These are phyloP conservation scores for Suillus cothurnatus DNA, from an alignment of 768 basidiomycete species.

Conservation along the genomic window DNA sequence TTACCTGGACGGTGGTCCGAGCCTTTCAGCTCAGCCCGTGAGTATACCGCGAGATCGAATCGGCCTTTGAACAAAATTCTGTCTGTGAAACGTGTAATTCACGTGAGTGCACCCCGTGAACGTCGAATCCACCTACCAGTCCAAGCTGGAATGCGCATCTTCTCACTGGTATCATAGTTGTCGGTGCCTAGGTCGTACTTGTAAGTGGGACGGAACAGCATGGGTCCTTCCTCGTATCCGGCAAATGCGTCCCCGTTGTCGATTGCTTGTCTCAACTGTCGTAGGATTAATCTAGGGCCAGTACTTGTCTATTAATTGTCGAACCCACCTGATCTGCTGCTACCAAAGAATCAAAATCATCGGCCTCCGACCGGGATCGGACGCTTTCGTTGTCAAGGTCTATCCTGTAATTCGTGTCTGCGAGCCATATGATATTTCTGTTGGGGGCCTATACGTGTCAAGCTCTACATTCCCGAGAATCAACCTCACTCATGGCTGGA, in stretches of 20 bases:
- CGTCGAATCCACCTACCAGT: conserved; percentile 62
- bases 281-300: conserved; percentile 10
- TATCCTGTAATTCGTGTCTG: conserved; percentile 95
- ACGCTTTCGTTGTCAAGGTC: conserved; percentile 83
- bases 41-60: conserved; percentile 78
- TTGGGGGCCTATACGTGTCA: conserved; percentile 8
- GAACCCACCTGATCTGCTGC: conserved; percentile 81
- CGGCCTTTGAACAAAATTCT: conserved; percentile 87
- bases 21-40: conserved; percentile 80
- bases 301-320: neutral
- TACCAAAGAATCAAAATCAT: conserved; percentile 73
- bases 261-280: conserved; percentile 73
- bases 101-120: conserved; percentile 4
- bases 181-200: conserved; percentile 85
- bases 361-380: conserved; percentile 59
- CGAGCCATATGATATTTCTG: conserved; percentile 93
- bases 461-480: conserved; percentile 7
- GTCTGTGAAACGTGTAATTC: conserved; percentile 53
- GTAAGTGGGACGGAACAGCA: conserved; percentile 95
- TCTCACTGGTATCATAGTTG: conserved; percentile 93
- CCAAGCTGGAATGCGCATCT: conserved; percentile 96
- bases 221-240: conserved; percentile 86
- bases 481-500: conserved; percentile 81
- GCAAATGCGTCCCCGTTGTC: conserved; percentile 71
- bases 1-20: conserved; percentile 95